Conservation (phyloP, 192 early-diverging fungal genomes). For the Martensiomyces pterosporus region DNA sequence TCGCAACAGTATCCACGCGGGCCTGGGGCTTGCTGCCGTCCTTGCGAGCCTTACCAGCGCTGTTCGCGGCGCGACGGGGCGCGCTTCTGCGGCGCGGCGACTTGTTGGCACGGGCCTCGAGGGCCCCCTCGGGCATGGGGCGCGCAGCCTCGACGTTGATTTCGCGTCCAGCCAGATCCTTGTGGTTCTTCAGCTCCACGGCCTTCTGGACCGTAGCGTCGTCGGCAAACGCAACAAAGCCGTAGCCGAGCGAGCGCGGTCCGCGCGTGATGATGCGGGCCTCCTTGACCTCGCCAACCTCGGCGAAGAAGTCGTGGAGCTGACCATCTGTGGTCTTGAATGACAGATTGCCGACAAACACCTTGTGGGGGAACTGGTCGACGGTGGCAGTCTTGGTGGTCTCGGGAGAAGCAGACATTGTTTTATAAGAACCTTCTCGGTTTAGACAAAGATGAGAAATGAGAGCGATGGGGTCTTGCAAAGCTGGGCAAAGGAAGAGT, state of each 20-base stretch:
- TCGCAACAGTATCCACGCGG: slow-evolving; percentile 17
- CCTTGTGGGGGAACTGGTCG: slow-evolving; percentile 60
- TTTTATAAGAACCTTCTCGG: too few species aligned
- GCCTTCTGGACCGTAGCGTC: slow-evolving; percentile 69
- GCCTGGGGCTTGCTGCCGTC: slow-evolving; percentile 17
- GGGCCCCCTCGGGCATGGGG: slow-evolving; percentile 47
- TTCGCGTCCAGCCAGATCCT: slow-evolving; percentile 78
- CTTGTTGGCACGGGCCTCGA: slow-evolving; percentile 19
- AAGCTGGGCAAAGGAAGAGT: slow-evolving; percentile 6
- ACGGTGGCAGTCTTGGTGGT: slow-evolving; percentile 15
- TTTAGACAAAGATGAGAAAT: too few species aligned
- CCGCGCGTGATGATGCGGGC: slow-evolving; percentile 80
- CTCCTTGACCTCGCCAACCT: slow-evolving; percentile 64
- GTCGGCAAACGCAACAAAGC: slow-evolving; percentile 83
- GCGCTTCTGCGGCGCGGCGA: slow-evolving; percentile 23
- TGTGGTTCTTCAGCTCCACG: slow-evolving; percentile 67
- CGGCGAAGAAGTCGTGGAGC: slow-evolving; percentile 71
- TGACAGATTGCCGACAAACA: slow-evolving; percentile 94
- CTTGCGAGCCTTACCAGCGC: slow-evolving; percentile 22
- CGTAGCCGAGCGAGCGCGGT: slow-evolving; percentile 84
- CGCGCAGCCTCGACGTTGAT: slow-evolving; percentile 90
- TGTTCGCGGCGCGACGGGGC: slow-evolving; percentile 16
- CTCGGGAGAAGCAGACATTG: slow-evolving; percentile 32
- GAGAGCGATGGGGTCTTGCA: too few species aligned
- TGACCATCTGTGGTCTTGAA: slow-evolving; percentile 81